These are phyloP conservation scores for Nannizzia gypsea DNA, from an alignment of 2,329 filamentous ascomycete species.

Conservation along the genomic window DNA sequence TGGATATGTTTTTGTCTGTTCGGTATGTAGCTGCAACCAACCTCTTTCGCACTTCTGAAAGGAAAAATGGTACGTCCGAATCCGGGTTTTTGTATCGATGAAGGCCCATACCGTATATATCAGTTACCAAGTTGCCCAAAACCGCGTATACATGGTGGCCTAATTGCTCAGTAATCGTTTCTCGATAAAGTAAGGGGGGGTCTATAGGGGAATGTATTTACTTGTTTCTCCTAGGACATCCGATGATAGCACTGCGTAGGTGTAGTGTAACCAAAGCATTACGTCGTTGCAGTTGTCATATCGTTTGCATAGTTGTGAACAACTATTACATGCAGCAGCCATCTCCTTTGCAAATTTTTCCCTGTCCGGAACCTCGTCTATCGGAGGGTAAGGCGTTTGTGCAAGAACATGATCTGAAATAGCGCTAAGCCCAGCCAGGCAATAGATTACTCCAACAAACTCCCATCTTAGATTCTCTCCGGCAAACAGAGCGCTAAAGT, in stretches of 20 bases:
- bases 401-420: not conserved
- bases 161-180: slow-evolving; percentile 6
- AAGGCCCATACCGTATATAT: slow-evolving; percentile 13
- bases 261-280: slow-evolving; percentile 16
- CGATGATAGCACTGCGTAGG: slow-evolving; percentile 13
- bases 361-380: slow-evolving; percentile 8
- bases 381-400: slow-evolving; percentile 1
- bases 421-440: slow-evolving; percentile 13
- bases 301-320: slow-evolving; percentile 14
- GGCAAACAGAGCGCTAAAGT: slow-evolving; percentile 28
- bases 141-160: slow-evolving; percentile 15
- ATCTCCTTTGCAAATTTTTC: slow-evolving; percentile 14
- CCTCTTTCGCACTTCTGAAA: slow-evolving; percentile 19
- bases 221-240: slow-evolving; percentile 14
- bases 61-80: slow-evolving; percentile 18
- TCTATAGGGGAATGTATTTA: slow-evolving; percentile 4
- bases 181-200: not conserved
- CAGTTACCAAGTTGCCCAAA: slow-evolving; percentile 15
- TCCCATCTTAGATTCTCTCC: slow-evolving; percentile 18
- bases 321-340: slow-evolving; percentile 15
- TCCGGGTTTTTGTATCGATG: slow-evolving; percentile 10
- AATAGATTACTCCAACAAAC: slow-evolving; percentile 18
- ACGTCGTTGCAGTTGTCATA: slow-evolving; percentile 12
- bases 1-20: slow-evolving; percentile 22
- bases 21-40: slow-evolving; percentile 20